These are phyloP conservation scores for Bolboschoenoplectus hybrid DNA, from an alignment of 202 grass and related monocot genomes.

Conservation along the genomic window DNA sequence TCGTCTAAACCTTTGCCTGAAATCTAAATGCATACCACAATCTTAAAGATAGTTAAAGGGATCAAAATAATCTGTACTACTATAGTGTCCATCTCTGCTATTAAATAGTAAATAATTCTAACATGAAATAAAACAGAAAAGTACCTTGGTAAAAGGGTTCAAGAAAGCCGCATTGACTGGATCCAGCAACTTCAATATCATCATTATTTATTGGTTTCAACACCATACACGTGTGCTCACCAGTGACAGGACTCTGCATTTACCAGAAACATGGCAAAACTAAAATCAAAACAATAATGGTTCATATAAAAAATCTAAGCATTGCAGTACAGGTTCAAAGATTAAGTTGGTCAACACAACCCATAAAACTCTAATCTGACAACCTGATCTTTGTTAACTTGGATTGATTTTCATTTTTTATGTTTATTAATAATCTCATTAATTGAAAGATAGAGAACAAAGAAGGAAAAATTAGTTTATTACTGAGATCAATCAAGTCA, in stretches of 20 bases:
- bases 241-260: slow-evolving; percentile 88
- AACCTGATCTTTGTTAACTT: not conserved
- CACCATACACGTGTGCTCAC: slow-evolving; percentile 95
- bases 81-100: slow-evolving; percentile 22
- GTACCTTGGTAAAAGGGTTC: slow-evolving; percentile 92
- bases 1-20: slow-evolving; percentile 79
- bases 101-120: slow-evolving; percentile 30
- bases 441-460: not conserved
- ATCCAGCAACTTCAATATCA: slow-evolving; percentile 59
- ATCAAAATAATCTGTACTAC: slow-evolving; percentile 29
- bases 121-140: slow-evolving; percentile 21
- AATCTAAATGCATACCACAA: slow-evolving; percentile 60
- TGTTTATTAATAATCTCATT: not conserved
- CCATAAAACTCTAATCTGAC: not conserved
- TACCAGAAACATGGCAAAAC: slow-evolving; percentile 34
- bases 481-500: not conserved
- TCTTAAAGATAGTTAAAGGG: slow-evolving; percentile 41
- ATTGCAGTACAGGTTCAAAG: slow-evolving; percentile 13
- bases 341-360: not conserved
- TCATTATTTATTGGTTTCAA: slow-evolving; percentile 77
- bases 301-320: not conserved
- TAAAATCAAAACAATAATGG: slow-evolving; percentile 15
- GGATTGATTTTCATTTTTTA: not conserved
- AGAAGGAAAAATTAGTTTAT: slow-evolving; percentile 29
- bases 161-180: slow-evolving; percentile 67